Conservation (phyloP, 192 early-diverging fungal genomes). For the Mortierella alpina region DNA sequence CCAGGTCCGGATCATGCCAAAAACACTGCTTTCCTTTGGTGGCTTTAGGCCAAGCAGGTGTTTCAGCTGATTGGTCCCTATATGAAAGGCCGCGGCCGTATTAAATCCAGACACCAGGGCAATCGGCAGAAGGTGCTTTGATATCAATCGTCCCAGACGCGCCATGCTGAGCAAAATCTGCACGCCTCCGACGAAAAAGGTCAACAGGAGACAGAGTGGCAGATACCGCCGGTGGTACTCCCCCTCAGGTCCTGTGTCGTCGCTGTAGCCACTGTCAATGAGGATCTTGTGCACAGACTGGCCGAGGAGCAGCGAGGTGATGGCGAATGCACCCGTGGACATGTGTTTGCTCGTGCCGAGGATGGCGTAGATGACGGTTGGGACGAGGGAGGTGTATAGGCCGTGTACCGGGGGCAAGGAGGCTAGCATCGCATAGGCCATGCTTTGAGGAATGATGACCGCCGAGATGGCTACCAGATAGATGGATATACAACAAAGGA, state of each 20-base stretch:
- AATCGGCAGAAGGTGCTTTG: constrained; percentile 36
- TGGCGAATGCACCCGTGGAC: constrained; percentile 56
- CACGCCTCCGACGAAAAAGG: constrained; percentile 41
- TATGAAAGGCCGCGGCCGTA: constrained; percentile 54
- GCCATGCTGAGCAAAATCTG: constrained; percentile 50
- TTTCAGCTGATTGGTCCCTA: constrained; percentile 48
- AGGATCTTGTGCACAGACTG: constrained; percentile 47
- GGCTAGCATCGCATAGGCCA: constrained; percentile 58
- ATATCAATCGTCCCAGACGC: constrained; percentile 43
- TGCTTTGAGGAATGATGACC: constrained; percentile 56
- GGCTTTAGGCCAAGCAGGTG: constrained; percentile 40
- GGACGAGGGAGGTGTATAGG: constrained; percentile 54
- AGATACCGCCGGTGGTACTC: constrained; percentile 48
- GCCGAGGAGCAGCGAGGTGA: constrained; percentile 53
- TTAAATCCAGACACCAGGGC: constrained; percentile 54
- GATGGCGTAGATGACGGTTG: constrained; percentile 35
- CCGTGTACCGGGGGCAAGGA: constrained; percentile 54
- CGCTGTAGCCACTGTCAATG: constrained; percentile 19
- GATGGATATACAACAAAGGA: not conserved
- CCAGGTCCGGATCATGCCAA: constrained; percentile 51
- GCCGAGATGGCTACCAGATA: constrained; percentile 42
- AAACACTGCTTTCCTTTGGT: constrained; percentile 31
- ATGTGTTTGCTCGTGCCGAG: constrained; percentile 54
- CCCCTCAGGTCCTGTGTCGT: constrained; percentile 6
- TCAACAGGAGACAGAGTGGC: constrained; percentile 35